Conservation (phyloP, 148 eudicot genomes). For the Cornus controversa region DNA sequence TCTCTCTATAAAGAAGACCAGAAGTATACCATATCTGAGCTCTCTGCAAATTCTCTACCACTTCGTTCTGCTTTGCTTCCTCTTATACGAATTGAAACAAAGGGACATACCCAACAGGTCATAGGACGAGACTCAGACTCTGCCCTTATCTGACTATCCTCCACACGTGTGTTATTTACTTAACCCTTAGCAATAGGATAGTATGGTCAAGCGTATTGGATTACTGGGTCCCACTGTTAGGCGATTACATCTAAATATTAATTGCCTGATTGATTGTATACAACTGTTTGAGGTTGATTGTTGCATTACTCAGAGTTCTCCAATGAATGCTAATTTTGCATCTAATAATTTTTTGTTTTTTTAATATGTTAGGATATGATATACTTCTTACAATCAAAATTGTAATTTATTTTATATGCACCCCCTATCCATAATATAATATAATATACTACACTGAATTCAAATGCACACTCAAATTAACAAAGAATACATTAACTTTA, state of each 20-base stretch:
- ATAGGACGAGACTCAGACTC: constrained; percentile 21
- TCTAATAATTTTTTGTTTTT: too few relatives aligned
- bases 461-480: too few relatives aligned
- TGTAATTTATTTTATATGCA: too few relatives aligned
- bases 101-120: constrained; percentile 16
- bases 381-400: too few relatives aligned
- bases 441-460: too few relatives aligned
- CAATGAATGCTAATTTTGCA: too few relatives aligned
- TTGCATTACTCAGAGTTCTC: too few relatives aligned
- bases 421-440: too few relatives aligned
- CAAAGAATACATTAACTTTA: too few relatives aligned
- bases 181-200: constrained; percentile 12
- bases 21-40: constrained; percentile 10
- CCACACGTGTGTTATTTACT: constrained; percentile 60
- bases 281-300: neutral
- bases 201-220: constrained; percentile 14
- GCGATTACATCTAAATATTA: constrained; percentile 1
- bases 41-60: constrained; percentile 26
- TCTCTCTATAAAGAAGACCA: constrained; percentile 6
- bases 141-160: constrained; percentile 27
- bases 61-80: constrained; percentile 12
- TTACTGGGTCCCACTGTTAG: constrained; percentile 31
- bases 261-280: neutral
- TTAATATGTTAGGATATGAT: too few relatives aligned
- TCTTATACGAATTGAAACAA: constrained; percentile 28